phyloP scores from a whole-genome alignment of 2,329 filamentous ascomycete genomes.

The Raffaelea arxii region DNA sequence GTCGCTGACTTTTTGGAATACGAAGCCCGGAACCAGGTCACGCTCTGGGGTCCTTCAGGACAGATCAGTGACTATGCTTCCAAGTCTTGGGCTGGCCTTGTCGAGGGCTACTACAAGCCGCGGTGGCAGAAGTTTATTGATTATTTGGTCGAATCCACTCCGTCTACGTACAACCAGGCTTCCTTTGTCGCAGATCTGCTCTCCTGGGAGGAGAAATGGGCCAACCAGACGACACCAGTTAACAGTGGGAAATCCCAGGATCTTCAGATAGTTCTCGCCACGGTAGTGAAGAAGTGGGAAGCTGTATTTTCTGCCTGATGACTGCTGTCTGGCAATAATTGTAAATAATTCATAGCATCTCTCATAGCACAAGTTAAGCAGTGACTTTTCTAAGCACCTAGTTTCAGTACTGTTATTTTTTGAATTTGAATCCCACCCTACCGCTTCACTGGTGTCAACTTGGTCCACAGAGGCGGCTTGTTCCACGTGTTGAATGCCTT shows the following conservation, averaged over 20 bases:
- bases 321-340: no score
- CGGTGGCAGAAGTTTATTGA: conserved; percentile 36
- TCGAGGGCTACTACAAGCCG: conserved; percentile 33
- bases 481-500: conserved; percentile 26
- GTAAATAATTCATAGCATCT: no score
- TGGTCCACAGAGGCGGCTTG: conserved; percentile 23
- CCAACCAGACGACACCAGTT: background rate
- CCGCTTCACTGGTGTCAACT: conserved; percentile 14
- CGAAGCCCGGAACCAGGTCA: conserved; percentile 39
- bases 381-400: no score
- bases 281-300: background rate
- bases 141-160: conserved; percentile 19
- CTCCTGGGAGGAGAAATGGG: conserved; percentile 6
- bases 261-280: background rate
- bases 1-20: conserved; percentile 29
- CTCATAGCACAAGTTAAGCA: no score
- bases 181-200: conserved; percentile 1
- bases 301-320: background rate
- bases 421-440: no score
- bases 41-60: conserved; percentile 36
- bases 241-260: background rate
- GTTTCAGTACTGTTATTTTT: no score
- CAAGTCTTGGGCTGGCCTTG: conserved; percentile 37
- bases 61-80: conserved; percentile 40
- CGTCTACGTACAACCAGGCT: conserved; percentile 3